Percentiles rank a stretch among this genome's conserved stretches.
phyloP scores from a whole-genome alignment of 148 eudicot genomes.

The Drosera capensis region DNA sequence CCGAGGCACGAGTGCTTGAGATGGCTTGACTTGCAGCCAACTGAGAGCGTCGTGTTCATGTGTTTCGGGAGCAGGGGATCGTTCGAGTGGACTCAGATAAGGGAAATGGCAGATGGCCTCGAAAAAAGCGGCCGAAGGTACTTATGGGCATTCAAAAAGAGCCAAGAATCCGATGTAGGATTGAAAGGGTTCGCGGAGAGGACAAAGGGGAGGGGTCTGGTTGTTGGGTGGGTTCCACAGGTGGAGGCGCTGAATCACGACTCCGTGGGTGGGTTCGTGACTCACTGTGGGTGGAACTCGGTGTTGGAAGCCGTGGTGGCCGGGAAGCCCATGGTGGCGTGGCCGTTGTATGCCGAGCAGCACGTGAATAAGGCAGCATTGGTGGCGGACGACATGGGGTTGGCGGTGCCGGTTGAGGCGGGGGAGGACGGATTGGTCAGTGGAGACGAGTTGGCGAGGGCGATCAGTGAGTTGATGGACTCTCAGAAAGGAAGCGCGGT shows the following conservation, averaged over 20 bases:
- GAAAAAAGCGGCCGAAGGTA: slow-evolving; percentile 13
- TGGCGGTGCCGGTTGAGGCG: slow-evolving; percentile 9
- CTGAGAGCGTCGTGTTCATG: slow-evolving; percentile 21
- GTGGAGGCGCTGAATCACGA: slow-evolving; percentile 8
- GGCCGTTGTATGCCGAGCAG: slow-evolving; percentile 20
- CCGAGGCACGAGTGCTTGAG: slow-evolving; percentile 17
- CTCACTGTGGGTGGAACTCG: slow-evolving; percentile 24
- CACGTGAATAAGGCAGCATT: slow-evolving; percentile 10
- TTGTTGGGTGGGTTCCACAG: slow-evolving; percentile 22
- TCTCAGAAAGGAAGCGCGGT: slow-evolving; percentile 6
- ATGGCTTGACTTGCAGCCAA: slow-evolving; percentile 31
- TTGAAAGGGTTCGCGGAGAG: slow-evolving; percentile 12
- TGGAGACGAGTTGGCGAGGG: slow-evolving; percentile 5
- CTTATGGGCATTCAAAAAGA: slow-evolving; percentile 15
- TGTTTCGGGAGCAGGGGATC: slow-evolving; percentile 26
- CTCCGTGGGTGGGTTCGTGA: slow-evolving; percentile 20
- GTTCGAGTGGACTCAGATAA: slow-evolving; percentile 9
- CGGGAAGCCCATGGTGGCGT: slow-evolving; percentile 20
- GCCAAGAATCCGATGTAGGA: background rate
- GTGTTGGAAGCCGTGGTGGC: slow-evolving; percentile 15
- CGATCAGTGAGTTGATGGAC: slow-evolving; percentile 4
- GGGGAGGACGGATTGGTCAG: slow-evolving; percentile 4
- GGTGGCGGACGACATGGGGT: slow-evolving; percentile 13
- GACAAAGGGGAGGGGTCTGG: slow-evolving; percentile 9
- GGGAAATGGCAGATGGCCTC: slow-evolving; percentile 14